Base-by-base conservation (phyloP, 306 rosid genomes). In the Gastrolobium bilobum region DNA sequence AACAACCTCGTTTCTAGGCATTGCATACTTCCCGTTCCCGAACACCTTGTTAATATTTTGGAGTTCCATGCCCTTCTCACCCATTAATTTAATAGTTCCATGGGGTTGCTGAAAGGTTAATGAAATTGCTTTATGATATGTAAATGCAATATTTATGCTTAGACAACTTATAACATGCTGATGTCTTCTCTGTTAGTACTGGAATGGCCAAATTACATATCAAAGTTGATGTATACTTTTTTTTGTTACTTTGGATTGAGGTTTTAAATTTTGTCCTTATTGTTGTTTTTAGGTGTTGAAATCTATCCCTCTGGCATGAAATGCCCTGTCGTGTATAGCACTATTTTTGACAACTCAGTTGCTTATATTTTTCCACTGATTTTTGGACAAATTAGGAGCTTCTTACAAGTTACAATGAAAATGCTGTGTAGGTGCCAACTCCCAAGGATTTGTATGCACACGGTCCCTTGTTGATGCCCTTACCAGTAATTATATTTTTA, bases 401-500 rank as follows among this genome's bases (percentile, higher is more conserved):
- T 51, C 20, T 50, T 30, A 42, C 13, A 29, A 11, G 35, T 64
- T 38, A 30, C 61, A 15, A 26, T 52, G 51, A 53, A 82, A 40
- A 35, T 14, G 33, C 29, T 62, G 31, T 35, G 43, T 58, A 6
- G 69, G 15, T 59, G 33, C 48, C 66, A 5, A 37, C 66, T 71
- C 10, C 14, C 34, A 4, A 68, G 26, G 66, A 51, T 75, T 58
- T 68, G 76, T 40, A 50, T 68, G 77, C 44, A 69, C 70, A 40
- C 4, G 10, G 77, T 61, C 54, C 70, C 73, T 75, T 53, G 34
- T 69, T 67, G 51, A 30, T 76, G 60, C 79, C 50, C 58, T 48
- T 69, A 59, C 68, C 47, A 47, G 31, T 46, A 53, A 62, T 2
- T 53, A 4, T 75, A 59, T 52, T 33, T 50, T 68, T 53, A 38